Evolutionary conservation across 495 filamentous ascomycete genomes (phyloP).

Genomic region (Neurospora terricola): DNA sequence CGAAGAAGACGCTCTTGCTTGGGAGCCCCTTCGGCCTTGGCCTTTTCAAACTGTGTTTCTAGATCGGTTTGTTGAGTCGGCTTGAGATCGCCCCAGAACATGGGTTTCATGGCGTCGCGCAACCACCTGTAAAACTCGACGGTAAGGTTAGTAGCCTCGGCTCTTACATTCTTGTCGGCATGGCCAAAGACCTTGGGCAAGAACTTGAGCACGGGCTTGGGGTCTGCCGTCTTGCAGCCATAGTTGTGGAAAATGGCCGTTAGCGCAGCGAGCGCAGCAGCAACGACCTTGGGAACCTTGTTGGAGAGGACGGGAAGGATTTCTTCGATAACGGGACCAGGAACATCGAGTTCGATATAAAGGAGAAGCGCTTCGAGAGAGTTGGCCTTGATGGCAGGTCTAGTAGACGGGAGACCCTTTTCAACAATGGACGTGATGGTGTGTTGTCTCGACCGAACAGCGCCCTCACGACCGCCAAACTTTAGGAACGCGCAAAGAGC

Average conservation of each 20-base stretch:
- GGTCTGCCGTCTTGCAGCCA: slow-evolving; percentile 92
- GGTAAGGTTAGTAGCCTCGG: slow-evolving; percentile 82
- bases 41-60: slow-evolving; percentile 85
- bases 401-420: slow-evolving; percentile 79
- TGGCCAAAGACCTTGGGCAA: slow-evolving; percentile 90
- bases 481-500: slow-evolving; percentile 85
- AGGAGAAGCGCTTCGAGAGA: slow-evolving; percentile 80
- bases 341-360: slow-evolving; percentile 80
- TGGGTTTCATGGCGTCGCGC: slow-evolving; percentile 92
- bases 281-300: slow-evolving; percentile 91
- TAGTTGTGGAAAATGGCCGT: slow-evolving; percentile 83
- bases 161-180: slow-evolving; percentile 96
- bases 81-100: slow-evolving; percentile 95
- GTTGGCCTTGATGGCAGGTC: slow-evolving; percentile 79
- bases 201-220: slow-evolving; percentile 85
- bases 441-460: slow-evolving; percentile 65
- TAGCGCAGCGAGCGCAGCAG: slow-evolving; percentile 69
- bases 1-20: slow-evolving; percentile 87
- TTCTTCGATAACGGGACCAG: slow-evolving; percentile 82
- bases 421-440: slow-evolving; percentile 75
- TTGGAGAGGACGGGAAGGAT: slow-evolving; percentile 75
- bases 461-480: slow-evolving; percentile 69
- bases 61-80: slow-evolving; percentile 90
- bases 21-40: slow-evolving; percentile 77
- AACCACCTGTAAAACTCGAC: slow-evolving; percentile 97